Base-by-base conservation (phyloP, 2,329 filamentous ascomycete genomes). In the Cladosporium velox region DNA sequence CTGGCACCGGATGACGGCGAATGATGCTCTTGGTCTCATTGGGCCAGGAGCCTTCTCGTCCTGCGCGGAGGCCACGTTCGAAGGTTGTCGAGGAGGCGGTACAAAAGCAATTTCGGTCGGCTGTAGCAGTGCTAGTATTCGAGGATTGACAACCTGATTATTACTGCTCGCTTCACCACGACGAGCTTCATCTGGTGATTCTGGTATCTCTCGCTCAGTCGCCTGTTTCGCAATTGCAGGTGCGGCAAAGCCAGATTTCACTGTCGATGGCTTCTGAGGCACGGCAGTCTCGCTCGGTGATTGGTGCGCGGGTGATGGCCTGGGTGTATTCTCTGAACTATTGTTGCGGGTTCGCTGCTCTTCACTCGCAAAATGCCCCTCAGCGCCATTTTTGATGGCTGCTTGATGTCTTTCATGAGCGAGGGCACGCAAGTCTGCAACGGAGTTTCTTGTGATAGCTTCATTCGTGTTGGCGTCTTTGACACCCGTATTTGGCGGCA, bases 181-280 rank as follows among this genome's bases (percentile, higher is more conserved):
- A 14, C 61, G 61, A 34, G 32, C 26, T 18, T 64, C 51, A 10
- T 64, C 61, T 26, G 61, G 61, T 24, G 61, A 64, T 30, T 65
- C 47, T n/a, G 55, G 55, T 12, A 54, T 54, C 14, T 60, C 55
- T 21, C 54, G 44, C 24, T 52, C 52, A 28, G 21, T 38, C 51
- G 14, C 11, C 5, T 26, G 51, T 26, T 24, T 51, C 11, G 34
- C n/a, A 7, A 34, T 18, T 32, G 51, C 11, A 30, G 51, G 12
- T 7, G 8, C 41, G 18, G 41, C 18, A 6, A 26, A 18, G 24
- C n/a, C 21, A 24, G 38, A 18, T 21, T 21, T 3, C 41, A 47
- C 2, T 3, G 41, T 47, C n/a, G 41, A 47, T 47, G 41, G 10
- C 12, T 47, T 47, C 41, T 24, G 41, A 47, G n/a, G 41, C n/a